Percentiles rank a stretch among this genome's conserved stretches.
Conservation (phyloP, 2,329 filamentous ascomycete species). For the Aspergillus novofumigatus region DNA sequence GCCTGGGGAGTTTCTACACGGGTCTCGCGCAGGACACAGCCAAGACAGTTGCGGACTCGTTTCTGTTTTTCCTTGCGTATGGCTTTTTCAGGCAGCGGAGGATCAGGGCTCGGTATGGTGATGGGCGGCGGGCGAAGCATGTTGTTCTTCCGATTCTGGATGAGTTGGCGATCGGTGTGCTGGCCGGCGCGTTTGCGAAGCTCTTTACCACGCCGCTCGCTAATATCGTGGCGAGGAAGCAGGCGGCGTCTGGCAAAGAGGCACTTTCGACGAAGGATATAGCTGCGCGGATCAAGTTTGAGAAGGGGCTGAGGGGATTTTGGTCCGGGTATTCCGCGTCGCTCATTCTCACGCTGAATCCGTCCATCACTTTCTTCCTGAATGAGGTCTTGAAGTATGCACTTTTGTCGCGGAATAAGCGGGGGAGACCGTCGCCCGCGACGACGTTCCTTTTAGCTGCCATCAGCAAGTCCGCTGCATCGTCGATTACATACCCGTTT, state of each 20-base stretch:
- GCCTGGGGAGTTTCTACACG: constrained; percentile 69
- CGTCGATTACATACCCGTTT: constrained; percentile 76
- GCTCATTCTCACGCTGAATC: constrained; percentile 77
- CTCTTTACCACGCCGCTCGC: constrained; percentile 74
- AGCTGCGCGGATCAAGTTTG: constrained; percentile 57
- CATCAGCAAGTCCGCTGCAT: constrained; percentile 72
- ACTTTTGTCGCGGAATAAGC: constrained; percentile 52
- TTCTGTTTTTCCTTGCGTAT: constrained; percentile 84
- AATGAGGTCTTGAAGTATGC: constrained; percentile 66
- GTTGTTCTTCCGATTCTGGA: constrained; percentile 57
- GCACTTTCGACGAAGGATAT: constrained; percentile 51
- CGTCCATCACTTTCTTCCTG: constrained; percentile 78
- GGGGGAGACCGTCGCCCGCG: constrained; percentile 50
- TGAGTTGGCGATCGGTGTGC: constrained; percentile 66
- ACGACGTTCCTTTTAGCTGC: constrained; percentile 67
- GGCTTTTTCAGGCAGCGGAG: constrained; percentile 49
- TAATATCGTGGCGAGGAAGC: constrained; percentile 77
- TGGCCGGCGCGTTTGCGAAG: constrained; percentile 71
- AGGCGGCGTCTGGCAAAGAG: constrained; percentile 54
- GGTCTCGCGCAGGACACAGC: constrained; percentile 61
- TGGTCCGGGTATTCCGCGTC: constrained; percentile 86
- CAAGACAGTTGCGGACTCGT: constrained; percentile 70
- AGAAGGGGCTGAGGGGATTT: constrained; percentile 70
- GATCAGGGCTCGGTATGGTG: constrained; percentile 35
- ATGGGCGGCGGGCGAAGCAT: constrained; percentile 21